These are phyloP conservation scores for Emericellopsis terricola DNA, from an alignment of 495 filamentous ascomycete species.

Conservation along the genomic window DNA sequence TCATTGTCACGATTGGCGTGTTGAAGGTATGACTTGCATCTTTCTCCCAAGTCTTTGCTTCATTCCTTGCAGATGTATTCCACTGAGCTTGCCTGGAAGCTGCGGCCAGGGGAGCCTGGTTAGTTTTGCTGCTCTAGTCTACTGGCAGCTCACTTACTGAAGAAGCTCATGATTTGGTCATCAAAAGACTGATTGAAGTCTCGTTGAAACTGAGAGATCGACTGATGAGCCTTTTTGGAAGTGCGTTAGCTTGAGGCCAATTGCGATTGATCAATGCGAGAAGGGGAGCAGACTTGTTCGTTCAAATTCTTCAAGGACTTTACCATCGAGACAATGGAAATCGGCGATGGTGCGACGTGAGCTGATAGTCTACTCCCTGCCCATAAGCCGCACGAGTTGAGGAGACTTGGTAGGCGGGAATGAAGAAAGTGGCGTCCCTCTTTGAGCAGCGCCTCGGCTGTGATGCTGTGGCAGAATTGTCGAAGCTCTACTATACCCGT, in stretches of 20 bases:
- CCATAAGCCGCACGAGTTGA: conserved; percentile 5
- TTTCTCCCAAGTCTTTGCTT: conserved; percentile 4
- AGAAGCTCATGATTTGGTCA: neutral
- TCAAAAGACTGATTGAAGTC: neutral
- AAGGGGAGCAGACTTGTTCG: neutral
- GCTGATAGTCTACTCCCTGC: neutral
- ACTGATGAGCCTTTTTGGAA: neutral
- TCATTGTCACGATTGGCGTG: neutral
- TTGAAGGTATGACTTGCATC: conserved; percentile 2
- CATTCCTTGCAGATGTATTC: conserved; percentile 1
- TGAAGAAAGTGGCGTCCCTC: conserved; percentile 9
- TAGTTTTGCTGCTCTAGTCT: neutral
- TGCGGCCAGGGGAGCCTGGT: neutral
- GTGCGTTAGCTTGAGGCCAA: neutral
- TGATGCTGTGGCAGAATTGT: conserved; percentile 9
- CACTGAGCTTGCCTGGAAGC: neutral
- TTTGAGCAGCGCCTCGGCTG: conserved; percentile 8
- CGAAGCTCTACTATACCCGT: conserved; percentile 14
- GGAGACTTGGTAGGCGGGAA: conserved; percentile 6
- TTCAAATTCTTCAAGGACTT: neutral
- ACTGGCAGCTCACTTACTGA: no score
- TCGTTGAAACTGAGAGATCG: neutral
- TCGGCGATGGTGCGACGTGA: conserved; percentile 2
- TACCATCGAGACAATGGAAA: neutral
- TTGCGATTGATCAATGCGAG: neutral